Base-by-base conservation (phyloP, 1,139 yeast species). In the Geotrichum armillariae region DNA sequence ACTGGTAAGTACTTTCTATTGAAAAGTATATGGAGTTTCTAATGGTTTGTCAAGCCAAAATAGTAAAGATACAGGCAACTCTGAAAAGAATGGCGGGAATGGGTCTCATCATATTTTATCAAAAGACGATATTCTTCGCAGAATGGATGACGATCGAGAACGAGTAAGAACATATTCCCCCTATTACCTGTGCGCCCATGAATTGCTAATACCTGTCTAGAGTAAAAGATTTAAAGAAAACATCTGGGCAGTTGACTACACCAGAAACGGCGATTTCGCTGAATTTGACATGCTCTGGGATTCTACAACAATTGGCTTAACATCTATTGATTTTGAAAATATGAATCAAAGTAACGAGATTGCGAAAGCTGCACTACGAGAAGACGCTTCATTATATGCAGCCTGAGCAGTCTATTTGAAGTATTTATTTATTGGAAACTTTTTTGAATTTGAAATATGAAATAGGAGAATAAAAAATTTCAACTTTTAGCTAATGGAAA, bases 91-190 rank as follows among this genome's bases (percentile, higher is more conserved):
- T 9, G 40, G 35, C n/a, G n/a, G n/a, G 11, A 25, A 36, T 7
- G 41, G 22, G 18, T 16, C 47, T 51, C 17, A 23, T 42, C n/a
- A n/a, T n/a, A 5, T 50, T 7, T 21, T 59, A 17, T 53, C 63
- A 14, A 56, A 53, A 31, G 61, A 56, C 38, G 64, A 44, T 14
- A 40, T 49, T 35, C 20, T 36, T 16, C 31, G 47, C 12, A 72
- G 96, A 53, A 86, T 89, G 81, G 95, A 89, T 63, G 93, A 85
- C 55, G 96, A 89, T 64, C 71, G 96, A 57, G 96, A 89, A 64
- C 73, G 93, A 7, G 89, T 49, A 46, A 25, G 49, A 21, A 11
- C 14, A 16, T 12, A 20, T 9, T 11, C 22, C 20, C 12, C 8
- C 18, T 29, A 18, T 11, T 17, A 32, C 33, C 18, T 9, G 2